phyloP scores from a whole-genome alignment of 305 asterid genomes.

The Fraxinus paxiana region DNA sequence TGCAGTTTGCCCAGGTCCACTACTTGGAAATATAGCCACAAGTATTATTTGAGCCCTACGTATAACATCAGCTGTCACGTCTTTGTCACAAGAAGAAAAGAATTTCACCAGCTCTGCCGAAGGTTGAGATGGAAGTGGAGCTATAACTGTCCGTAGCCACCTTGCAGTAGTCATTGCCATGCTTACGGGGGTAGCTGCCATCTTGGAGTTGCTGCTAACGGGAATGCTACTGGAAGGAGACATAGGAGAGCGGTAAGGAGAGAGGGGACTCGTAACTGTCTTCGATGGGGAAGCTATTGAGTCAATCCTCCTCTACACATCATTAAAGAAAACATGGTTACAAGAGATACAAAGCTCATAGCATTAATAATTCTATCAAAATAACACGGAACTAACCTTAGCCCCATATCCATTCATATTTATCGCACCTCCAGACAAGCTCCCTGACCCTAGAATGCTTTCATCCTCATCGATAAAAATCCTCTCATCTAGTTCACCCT shows the following conservation, averaged over 20 bases:
- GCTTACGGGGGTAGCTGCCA: constrained; percentile 89
- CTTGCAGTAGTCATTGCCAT: constrained; percentile 96
- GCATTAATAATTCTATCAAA: constrained; percentile 9
- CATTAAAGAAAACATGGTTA: constrained; percentile 22
- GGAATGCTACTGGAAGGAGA: constrained; percentile 41
- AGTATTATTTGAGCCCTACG: constrained; percentile 88
- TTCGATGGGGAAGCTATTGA: constrained; percentile 71
- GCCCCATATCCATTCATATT: constrained; percentile 49
- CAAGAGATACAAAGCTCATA: constrained; percentile 13
- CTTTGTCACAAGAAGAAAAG: constrained; percentile 76
- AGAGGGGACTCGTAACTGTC: constrained; percentile 73
- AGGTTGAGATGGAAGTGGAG: constrained; percentile 86
- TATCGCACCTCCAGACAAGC: constrained; percentile 68
- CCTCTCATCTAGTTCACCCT: constrained; percentile 82
- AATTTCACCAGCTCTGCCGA: constrained; percentile 74
- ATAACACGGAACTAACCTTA: constrained; percentile 54
- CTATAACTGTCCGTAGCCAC: constrained; percentile 88
- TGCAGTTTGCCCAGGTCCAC: constrained; percentile 76
- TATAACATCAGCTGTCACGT: constrained; percentile 72
- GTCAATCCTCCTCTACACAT: constrained; percentile 67
- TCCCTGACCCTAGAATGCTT: constrained; percentile 76
- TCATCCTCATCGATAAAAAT: constrained; percentile 74
- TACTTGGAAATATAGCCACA: constrained; percentile 89
- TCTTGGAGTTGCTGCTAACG: constrained; percentile 47
- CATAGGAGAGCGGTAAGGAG: constrained; percentile 69